Conservation (phyloP, 805 yeast genomes). For the Candida germanica region DNA sequence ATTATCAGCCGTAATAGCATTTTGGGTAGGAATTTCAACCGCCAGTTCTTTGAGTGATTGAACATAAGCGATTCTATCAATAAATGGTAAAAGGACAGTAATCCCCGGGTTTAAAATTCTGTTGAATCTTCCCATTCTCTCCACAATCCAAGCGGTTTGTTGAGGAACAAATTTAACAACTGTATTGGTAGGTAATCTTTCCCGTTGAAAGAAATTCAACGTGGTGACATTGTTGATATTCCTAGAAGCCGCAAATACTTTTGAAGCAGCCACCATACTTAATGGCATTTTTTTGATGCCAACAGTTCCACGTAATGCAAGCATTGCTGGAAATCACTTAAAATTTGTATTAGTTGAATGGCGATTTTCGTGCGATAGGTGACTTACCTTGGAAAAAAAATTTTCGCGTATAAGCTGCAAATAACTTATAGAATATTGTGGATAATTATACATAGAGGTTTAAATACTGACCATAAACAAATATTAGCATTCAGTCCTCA, state of each 20-base stretch:
- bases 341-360: too few species aligned
- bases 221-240: slow-evolving; percentile 7
- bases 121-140: slow-evolving; percentile 84
- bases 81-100: slow-evolving; percentile 66
- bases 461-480: not conserved
- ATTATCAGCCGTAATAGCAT: slow-evolving; percentile 82
- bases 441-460: too few species aligned
- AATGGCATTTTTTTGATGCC: too few species aligned
- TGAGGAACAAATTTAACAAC: slow-evolving; percentile 79
- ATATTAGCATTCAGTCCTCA: not conserved
- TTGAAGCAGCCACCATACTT: too few species aligned
- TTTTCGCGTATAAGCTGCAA: not conserved
- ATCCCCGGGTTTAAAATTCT: slow-evolving; percentile 68
- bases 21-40: slow-evolving; percentile 79
- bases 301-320: too few species aligned
- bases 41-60: slow-evolving; percentile 81
- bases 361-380: too few species aligned
- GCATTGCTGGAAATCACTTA: too few species aligned
- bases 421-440: too few species aligned
- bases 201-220: slow-evolving; percentile 58
- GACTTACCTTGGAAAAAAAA: too few species aligned
- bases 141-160: slow-evolving; percentile 88
- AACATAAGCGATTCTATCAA: slow-evolving; percentile 77
- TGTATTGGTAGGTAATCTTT: slow-evolving; percentile 71
- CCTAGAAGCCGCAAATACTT: slow-evolving; percentile 1